Conservation (phyloP, 2,329 filamentous ascomycete species). For the Talaromyces marneffei region DNA sequence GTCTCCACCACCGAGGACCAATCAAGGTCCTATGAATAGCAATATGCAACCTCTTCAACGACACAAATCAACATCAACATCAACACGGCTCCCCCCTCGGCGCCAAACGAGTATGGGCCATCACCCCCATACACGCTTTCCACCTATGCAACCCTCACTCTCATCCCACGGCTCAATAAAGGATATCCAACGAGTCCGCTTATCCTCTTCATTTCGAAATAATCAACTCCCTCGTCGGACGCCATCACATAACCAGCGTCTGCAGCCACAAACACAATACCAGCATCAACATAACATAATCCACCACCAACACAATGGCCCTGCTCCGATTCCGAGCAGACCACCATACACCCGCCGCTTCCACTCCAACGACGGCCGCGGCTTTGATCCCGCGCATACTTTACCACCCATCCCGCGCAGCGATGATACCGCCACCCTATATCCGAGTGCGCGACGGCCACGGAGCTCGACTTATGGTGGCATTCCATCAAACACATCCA, state of each 20-base stretch:
- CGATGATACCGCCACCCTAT: conserved; percentile 31
- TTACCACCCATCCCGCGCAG: conserved; percentile 23
- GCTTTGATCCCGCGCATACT: conserved; percentile 19
- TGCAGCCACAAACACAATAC: not conserved
- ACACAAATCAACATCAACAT: not conserved
- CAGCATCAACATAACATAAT: conserved; percentile 2
- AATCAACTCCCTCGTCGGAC: not conserved
- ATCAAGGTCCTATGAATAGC: not conserved
- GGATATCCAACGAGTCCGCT: not conserved
- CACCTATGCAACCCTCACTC: not conserved
- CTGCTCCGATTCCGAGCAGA: not conserved
- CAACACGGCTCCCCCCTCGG: not conserved
- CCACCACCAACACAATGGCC: conserved; percentile 1
- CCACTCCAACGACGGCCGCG: conserved; percentile 16
- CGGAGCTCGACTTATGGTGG: conserved; percentile 31
- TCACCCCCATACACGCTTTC: not conserved
- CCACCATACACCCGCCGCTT: conserved; percentile 12
- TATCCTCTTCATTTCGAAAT: not conserved
- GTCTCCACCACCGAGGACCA: not conserved
- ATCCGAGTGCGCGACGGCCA: conserved; percentile 29
- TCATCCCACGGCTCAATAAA: not conserved
- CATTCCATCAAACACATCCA: not conserved
- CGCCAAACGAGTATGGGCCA: not conserved
- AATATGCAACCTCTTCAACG: not conserved
- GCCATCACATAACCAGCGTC: not conserved